Conservation (phyloP, 2,329 filamentous ascomycete species). For the Intubia oerlemansii region DNA sequence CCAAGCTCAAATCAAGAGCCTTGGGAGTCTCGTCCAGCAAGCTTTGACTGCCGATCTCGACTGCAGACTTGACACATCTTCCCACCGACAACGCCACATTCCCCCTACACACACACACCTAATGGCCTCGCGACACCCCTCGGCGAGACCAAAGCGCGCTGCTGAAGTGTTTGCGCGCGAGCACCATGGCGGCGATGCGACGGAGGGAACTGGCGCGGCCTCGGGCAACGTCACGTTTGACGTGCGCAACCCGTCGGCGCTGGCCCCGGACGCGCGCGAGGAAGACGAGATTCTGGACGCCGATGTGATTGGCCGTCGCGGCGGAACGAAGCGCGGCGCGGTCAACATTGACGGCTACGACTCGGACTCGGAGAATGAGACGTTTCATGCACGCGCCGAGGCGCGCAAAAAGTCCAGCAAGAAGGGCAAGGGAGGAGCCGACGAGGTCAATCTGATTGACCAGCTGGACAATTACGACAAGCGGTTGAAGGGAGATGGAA, state of each 20-base stretch:
- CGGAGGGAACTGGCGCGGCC: slow-evolving; percentile 18
- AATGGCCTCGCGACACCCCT: no score
- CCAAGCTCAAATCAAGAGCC: no score
- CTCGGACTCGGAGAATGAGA: slow-evolving; percentile 80
- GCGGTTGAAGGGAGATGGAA: slow-evolving; percentile 17
- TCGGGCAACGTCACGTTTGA: slow-evolving; percentile 68
- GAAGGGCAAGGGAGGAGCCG: slow-evolving; percentile 2
- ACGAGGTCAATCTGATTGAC: slow-evolving; percentile 25
- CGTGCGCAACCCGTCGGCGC: slow-evolving; percentile 76
- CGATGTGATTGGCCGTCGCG: slow-evolving; percentile 65
- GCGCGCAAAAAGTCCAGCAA: slow-evolving; percentile 22
- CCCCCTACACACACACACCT: no score
- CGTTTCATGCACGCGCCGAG: slow-evolving; percentile 56
- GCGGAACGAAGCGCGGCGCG: slow-evolving; percentile 69
- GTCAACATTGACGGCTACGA: slow-evolving; percentile 96
- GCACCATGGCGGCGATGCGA: slow-evolving; percentile 35
- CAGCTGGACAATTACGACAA: slow-evolving; percentile 32
- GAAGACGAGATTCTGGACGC: slow-evolving; percentile 61
- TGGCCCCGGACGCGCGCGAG: slow-evolving; percentile 62
- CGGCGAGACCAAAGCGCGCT: slow-evolving; percentile 61
- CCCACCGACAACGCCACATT: no score
- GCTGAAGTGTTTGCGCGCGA: slow-evolving; percentile 63
- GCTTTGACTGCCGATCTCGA: no score
- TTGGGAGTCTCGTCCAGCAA: no score
- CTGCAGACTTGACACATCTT: no score